These are phyloP conservation scores for Lyophyllum decastes DNA, from an alignment of 768 basidiomycete genomes.

Conservation along the genomic window DNA sequence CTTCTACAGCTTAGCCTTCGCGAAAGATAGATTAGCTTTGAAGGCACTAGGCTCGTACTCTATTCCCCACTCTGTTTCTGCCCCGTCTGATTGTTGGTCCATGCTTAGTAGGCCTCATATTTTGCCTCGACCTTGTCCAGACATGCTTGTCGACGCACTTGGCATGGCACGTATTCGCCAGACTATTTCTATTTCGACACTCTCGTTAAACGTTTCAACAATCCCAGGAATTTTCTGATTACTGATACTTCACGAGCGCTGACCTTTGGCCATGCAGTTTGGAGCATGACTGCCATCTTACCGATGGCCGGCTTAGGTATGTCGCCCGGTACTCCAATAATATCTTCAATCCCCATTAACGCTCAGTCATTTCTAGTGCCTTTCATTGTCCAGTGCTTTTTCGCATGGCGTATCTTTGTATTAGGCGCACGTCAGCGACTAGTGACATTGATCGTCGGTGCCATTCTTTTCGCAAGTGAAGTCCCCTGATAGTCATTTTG, in stretches of 20 bases:
- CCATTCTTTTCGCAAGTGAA: neutral
- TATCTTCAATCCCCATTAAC: too few species aligned
- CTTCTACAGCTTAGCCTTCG: neutral
- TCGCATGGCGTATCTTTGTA: neutral
- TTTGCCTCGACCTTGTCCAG: too few species aligned
- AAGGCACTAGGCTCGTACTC: neutral
- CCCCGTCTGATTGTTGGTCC: too few species aligned
- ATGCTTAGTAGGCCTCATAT: too few species aligned
- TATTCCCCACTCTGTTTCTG: neutral
- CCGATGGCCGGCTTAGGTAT: neutral
- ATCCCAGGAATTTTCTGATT: too few species aligned
- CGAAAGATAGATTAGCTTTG: neutral
- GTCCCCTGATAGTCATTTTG: neutral
- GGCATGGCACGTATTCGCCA: too few species aligned
- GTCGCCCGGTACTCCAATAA: too few species aligned
- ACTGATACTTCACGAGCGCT: too few species aligned
- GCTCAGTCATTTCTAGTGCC: neutral
- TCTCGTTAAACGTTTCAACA: too few species aligned
- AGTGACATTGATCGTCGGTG: neutral
- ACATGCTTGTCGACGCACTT: too few species aligned
- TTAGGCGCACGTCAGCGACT: neutral
- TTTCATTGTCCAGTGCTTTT: neutral
- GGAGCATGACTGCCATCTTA: neutral
- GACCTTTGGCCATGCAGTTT: neutral
- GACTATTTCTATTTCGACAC: too few species aligned